These are phyloP conservation scores for Azolla pinnata DNA, from an alignment of 75 land plant genomes.

Conservation along the genomic window DNA sequence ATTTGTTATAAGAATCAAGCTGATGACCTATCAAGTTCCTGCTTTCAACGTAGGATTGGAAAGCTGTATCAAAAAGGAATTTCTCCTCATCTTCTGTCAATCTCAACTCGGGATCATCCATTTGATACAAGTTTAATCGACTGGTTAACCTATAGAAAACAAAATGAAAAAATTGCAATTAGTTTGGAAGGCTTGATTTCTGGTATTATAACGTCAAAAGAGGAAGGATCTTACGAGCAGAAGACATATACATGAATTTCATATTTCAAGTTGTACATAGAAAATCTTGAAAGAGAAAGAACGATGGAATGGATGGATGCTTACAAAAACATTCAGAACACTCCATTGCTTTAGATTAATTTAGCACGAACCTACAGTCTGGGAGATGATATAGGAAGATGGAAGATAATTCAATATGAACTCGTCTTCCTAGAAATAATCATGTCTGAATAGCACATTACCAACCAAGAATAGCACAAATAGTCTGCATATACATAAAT, in stretches of 20 bases:
- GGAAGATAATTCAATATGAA: too few relatives aligned
- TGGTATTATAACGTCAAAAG: not conserved
- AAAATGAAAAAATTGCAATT: not conserved
- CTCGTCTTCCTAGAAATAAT: too few relatives aligned
- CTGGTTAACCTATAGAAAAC: not conserved
- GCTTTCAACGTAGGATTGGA: constrained; percentile 44
- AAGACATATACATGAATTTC: not conserved
- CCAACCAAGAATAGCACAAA: too few relatives aligned
- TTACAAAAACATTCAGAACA: too few relatives aligned
- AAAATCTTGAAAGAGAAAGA: not conserved
- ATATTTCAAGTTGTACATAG: not conserved
- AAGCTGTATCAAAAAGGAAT: not conserved
- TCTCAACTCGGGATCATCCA: not conserved
- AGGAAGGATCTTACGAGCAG: not conserved
- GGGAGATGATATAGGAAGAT: too few relatives aligned
- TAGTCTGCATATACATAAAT: too few relatives aligned
- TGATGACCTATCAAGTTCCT: constrained; percentile 69
- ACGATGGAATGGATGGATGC: not conserved
- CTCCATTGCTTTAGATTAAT: too few relatives aligned
- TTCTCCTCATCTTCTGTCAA: constrained; percentile 1
- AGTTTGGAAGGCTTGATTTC: not conserved
- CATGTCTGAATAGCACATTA: too few relatives aligned
- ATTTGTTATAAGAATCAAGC: constrained; percentile 67
- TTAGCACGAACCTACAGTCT: too few relatives aligned
- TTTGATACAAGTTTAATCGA: not conserved